Percentiles rank a stretch among this genome's conserved stretches.
phyloP scores from a whole-genome alignment of 2,329 filamentous ascomycete genomes.

The Aspergillus piperis region DNA sequence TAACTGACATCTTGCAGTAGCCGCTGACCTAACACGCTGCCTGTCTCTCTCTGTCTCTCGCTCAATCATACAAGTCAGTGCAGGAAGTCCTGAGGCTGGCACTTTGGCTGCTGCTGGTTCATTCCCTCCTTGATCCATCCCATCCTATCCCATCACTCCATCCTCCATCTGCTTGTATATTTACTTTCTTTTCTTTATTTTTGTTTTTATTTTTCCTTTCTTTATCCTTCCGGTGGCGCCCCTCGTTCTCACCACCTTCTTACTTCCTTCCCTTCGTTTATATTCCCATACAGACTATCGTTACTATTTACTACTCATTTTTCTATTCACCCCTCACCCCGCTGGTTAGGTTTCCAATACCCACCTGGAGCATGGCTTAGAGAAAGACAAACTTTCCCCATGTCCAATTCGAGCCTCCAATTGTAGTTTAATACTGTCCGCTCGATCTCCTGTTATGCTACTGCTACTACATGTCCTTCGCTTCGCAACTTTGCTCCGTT shows the following conservation, averaged over 20 bases:
- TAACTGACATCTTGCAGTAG: constrained; percentile 6
- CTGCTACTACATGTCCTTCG: constrained; percentile 14
- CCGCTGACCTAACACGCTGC: constrained; percentile 5
- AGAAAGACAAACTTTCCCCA: neutral
- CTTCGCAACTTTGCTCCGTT: constrained; percentile 6
- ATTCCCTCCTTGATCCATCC: neutral
- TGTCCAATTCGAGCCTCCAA: neutral
- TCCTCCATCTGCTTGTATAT: neutral
- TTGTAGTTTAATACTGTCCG: constrained; percentile 2
- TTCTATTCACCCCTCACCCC: neutral
- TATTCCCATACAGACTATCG: neutral
- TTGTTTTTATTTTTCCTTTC: neutral
- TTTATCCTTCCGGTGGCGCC: neutral
- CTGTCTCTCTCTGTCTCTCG: neutral
- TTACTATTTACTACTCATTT: neutral
- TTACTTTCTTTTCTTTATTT: neutral
- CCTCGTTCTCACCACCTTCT: neutral
- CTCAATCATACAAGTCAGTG: neutral
- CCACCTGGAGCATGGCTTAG: neutral
- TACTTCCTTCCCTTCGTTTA: constrained; percentile 1
- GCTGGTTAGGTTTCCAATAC: neutral
- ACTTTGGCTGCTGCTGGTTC: neutral
- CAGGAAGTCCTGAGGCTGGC: constrained; percentile 5
- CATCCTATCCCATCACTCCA: neutral
- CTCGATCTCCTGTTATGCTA: constrained; percentile 1